A percentile compares a stretch with the other conserved stretches of the same genome.
Conservation (phyloP, 192 early-diverging fungal genomes). For the Coemansia nantahalensis region DNA sequence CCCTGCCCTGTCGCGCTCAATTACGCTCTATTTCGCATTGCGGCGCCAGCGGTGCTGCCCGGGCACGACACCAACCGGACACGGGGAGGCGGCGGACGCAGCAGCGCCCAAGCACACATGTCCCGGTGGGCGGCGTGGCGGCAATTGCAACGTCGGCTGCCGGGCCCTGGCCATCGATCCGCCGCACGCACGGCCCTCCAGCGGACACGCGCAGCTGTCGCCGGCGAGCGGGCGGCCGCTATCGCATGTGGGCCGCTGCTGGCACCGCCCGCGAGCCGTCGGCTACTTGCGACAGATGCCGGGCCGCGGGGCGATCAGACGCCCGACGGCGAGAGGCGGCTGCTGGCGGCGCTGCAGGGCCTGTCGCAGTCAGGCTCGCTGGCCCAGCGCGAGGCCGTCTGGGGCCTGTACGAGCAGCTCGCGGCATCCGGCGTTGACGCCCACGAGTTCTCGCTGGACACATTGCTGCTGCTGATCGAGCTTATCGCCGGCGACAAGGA, state of each 20-base stretch:
- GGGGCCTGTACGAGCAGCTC: slow-evolving; percentile 27
- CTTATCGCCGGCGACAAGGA: slow-evolving; percentile 26
- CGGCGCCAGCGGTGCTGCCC: too few relatives aligned
- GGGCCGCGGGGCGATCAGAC: not conserved
- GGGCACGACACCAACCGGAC: too few relatives aligned
- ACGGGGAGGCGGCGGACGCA: too few relatives aligned
- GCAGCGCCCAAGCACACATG: too few relatives aligned
- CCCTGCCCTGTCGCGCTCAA: too few relatives aligned
- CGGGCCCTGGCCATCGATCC: not conserved
- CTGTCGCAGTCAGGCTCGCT: slow-evolving; percentile 14
- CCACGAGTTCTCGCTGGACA: slow-evolving; percentile 9
- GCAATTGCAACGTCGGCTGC: slow-evolving; percentile 15
- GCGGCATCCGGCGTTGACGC: not conserved
- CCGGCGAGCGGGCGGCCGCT: too few relatives aligned
- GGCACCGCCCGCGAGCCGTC: not conserved
- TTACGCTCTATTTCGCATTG: too few relatives aligned
- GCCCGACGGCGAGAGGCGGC: slow-evolving; percentile 1
- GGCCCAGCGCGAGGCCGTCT: slow-evolving; percentile 24
- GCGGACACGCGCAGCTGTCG: too few relatives aligned
- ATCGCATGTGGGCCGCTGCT: not conserved
- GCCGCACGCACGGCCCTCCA: too few relatives aligned
- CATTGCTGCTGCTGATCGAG: slow-evolving; percentile 22
- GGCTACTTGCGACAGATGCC: not conserved
- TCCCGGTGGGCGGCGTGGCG: slow-evolving; percentile 22
- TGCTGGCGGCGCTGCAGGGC: slow-evolving; percentile 12